Evolutionary conservation across 1,139 yeast species (phyloP), one percentile per base, ranked within the genome.

Genomic region (Meyerozyma guilliermondii): DNA sequence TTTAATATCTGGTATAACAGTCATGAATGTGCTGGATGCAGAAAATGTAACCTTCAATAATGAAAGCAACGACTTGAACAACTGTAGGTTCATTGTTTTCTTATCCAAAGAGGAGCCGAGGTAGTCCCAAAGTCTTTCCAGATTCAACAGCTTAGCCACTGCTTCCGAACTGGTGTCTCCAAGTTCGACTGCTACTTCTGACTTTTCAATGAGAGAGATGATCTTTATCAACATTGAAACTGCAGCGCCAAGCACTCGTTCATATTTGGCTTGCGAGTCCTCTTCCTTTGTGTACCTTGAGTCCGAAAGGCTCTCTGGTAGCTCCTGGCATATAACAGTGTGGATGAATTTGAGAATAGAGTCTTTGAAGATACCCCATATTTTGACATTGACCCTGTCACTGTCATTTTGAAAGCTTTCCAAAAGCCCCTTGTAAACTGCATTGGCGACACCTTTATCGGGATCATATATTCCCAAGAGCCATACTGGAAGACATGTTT

Each of bases 401-500:
- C 63, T 58, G 45, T 77, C 80, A 39, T 74, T 66, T 17, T 79
- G 78, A 59, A 89, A 87, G 8, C 86, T 74, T 7, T 59, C 58
- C 17, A 68, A 59, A 29, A 88, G 59, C 8, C 77, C 65, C 22
- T 66, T 62, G 26, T 58, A 54, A n/a, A 88, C 75, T 0, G 80
- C 61, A 23, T 61, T 63, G 0, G 83, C 66, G 1, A 86, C 92
- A 4, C 71, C 53, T 40, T 78, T 63, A 51, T 89, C 97, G 2
- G 72, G 57, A 54, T 91, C 98, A 54, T 71, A 83, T 2, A 74
- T 56, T 0, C 95, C 95, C 39, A 80, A 71, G 6, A 88, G 56
- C 82, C 95, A 80, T 1, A 84, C 65, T 0, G 95, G 92, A 8
- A 87, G 68, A 0, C 84, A 73, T 49, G 85, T 84, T 50, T 80